These are phyloP conservation scores for Dioscorea cayenensis DNA, from an alignment of 116 monocot genomes.

Conservation along the genomic window DNA sequence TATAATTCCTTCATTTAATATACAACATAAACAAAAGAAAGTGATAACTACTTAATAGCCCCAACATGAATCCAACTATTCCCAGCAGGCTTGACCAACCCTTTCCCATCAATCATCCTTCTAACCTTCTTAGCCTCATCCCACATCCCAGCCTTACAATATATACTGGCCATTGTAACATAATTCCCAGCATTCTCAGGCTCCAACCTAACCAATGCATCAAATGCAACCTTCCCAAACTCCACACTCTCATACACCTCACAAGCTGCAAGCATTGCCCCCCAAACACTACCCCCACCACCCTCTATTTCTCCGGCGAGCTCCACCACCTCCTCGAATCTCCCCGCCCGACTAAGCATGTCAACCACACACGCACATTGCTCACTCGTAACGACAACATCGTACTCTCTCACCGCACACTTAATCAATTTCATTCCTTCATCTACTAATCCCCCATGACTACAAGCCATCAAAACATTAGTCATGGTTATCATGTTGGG, in stretches of 20 bases:
- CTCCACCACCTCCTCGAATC: conserved; percentile 31
- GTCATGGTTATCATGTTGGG: conserved; percentile 35
- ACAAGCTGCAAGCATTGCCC: conserved; percentile 35
- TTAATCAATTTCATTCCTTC: conserved; percentile 30
- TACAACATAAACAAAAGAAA: no score
- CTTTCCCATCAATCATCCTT: conserved; percentile 36
- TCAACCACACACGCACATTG: conserved; percentile 51
- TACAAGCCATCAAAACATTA: conserved; percentile 22
- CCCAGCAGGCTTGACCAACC: conserved; percentile 37
- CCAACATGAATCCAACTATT: conserved; percentile 20
- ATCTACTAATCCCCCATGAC: conserved; percentile 32
- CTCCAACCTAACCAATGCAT: conserved; percentile 31
- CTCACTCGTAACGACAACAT: conserved; percentile 13
- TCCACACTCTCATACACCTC: conserved; percentile 29
- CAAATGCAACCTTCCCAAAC: conserved; percentile 31
- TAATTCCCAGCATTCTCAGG: conserved; percentile 53
- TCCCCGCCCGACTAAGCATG: conserved; percentile 41
- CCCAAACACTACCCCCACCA: conserved; percentile 21
- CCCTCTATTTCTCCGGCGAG: conserved; percentile 14
- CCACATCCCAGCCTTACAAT: conserved; percentile 28
- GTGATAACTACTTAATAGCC: neutral
- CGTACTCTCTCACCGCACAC: neutral
- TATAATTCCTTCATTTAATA: no score
- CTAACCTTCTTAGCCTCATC: conserved; percentile 48
- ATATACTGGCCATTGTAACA: conserved; percentile 48